Percentiles rank a stretch among this genome's conserved stretches.
Conservation (phyloP, 2,329 filamentous ascomycete genomes). For the Beauveria asiatica region DNA sequence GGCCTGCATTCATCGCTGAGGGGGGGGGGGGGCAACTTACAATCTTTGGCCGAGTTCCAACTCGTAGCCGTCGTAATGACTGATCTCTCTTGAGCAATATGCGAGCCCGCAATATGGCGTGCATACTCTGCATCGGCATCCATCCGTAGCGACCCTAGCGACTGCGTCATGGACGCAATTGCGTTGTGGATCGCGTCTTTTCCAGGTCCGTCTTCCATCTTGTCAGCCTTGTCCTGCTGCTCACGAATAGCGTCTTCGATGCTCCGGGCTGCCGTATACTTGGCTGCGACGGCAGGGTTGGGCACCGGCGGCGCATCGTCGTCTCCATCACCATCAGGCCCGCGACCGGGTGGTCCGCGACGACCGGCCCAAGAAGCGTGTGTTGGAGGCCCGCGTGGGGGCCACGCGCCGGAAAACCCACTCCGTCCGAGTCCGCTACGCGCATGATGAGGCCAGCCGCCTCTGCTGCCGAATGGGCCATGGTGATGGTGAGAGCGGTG, state of each 20-base stretch:
- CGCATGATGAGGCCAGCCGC: neutral
- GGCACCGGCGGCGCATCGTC: constrained; percentile 13
- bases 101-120: constrained; percentile 28
- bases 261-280: constrained; percentile 27
- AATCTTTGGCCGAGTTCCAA: neutral
- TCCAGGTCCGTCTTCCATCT: constrained; percentile 19
- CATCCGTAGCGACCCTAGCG: constrained; percentile 30
- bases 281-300: constrained; percentile 22
- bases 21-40: neutral
- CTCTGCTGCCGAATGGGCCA: constrained; percentile 1
- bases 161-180: constrained; percentile 29
- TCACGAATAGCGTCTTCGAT: constrained; percentile 20
- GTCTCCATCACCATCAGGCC: constrained; percentile 20
- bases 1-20: neutral
- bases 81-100: neutral
- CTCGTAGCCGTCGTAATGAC: neutral
- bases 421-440: neutral
- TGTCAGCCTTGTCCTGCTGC: constrained; percentile 21
- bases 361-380: neutral
- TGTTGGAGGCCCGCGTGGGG: neutral
- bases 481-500: constrained; percentile 2
- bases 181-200: constrained; percentile 23
- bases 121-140: constrained; percentile 42
- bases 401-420: constrained; percentile 11
- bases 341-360: constrained; percentile 19